A percentile compares a stretch with the other conserved stretches of the same genome.
Evolutionary conservation across 495 filamentous ascomycete genomes (phyloP).

Genomic region (Annulohypoxylon bovei): DNA sequence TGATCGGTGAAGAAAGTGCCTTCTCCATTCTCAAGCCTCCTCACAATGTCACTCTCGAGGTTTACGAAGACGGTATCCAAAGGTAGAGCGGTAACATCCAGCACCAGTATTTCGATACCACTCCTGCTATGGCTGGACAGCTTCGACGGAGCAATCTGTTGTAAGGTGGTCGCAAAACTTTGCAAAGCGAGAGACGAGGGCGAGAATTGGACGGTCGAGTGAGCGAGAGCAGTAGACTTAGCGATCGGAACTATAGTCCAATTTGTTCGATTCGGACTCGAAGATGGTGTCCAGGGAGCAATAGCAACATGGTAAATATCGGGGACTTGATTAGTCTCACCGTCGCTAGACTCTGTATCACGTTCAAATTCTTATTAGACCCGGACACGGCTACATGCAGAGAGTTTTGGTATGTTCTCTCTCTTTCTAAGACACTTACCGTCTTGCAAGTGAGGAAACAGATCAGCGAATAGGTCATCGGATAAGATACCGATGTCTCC

Average conservation of each 20-base stretch:
- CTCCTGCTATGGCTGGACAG: conserved; percentile 66
- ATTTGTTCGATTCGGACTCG: conserved; percentile 67
- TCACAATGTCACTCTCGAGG: conserved; percentile 77
- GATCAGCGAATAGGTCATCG: conserved; percentile 81
- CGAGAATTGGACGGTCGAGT: conserved; percentile 85
- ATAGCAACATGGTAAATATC: conserved; percentile 75
- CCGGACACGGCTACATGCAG: conserved; percentile 23
- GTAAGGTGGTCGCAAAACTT: conserved; percentile 72
- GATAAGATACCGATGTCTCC: conserved; percentile 90
- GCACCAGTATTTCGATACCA: conserved; percentile 79
- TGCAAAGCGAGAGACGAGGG: conserved; percentile 80
- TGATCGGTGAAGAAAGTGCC: conserved; percentile 65
- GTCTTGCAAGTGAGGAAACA: conserved; percentile 71
- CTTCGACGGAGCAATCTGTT: conserved; percentile 69
- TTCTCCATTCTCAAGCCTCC: conserved; percentile 65
- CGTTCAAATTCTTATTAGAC: conserved; percentile 22
- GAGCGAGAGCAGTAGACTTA: conserved; percentile 65
- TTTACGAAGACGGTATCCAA: conserved; percentile 87
- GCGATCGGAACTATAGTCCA: conserved; percentile 91
- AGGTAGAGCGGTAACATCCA: conserved; percentile 81
- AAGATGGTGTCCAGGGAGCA: conserved; percentile 78
- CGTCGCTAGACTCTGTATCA: conserved; percentile 43
- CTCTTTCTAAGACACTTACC: conserved; percentile 44
- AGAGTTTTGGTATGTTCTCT: conserved; percentile 4
- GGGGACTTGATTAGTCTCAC: conserved; percentile 44